Conservation (phyloP, 176 grass and related monocot species). For the Urochloa ruziziensis region DNA sequence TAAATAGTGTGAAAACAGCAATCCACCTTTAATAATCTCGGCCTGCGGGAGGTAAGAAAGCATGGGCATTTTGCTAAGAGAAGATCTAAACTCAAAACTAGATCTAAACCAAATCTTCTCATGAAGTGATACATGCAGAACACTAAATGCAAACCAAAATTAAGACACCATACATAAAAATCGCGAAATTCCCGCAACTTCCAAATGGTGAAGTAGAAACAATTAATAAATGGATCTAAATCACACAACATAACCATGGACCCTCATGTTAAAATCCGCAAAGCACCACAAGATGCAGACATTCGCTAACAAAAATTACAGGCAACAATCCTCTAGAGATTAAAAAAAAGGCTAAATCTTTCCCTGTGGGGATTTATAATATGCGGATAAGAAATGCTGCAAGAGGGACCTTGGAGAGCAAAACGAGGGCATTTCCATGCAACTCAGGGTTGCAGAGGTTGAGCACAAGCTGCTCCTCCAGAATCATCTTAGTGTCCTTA, state of each 20-base stretch:
- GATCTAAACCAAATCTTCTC: not conserved
- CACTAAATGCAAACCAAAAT: not conserved
- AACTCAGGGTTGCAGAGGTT: conserved; percentile 51
- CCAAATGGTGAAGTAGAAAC: not conserved
- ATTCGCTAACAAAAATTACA: not conserved
- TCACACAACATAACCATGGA: not conserved
- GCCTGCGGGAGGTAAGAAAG: too few species aligned
- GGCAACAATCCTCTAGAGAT: conserved; percentile 10
- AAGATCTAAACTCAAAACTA: not conserved
- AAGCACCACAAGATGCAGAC: not conserved
- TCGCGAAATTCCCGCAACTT: not conserved
- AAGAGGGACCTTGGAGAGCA: conserved; percentile 63
- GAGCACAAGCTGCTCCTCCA: conserved; percentile 52
- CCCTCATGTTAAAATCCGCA: not conserved
- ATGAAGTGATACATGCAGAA: not conserved
- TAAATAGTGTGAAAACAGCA: not conserved
- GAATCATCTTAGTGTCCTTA: conserved; percentile 46
- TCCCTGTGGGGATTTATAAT: not conserved
- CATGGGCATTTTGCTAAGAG: too few species aligned
- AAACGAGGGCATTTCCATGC: conserved; percentile 61
- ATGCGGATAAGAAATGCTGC: not conserved
- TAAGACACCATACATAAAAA: not conserved
- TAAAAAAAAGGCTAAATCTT: not conserved
- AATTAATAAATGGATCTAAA: not conserved
- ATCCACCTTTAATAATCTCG: not conserved